Evolutionary conservation across 345 rosid species (phyloP).

Genomic region (Hypericum perforatum): DNA sequence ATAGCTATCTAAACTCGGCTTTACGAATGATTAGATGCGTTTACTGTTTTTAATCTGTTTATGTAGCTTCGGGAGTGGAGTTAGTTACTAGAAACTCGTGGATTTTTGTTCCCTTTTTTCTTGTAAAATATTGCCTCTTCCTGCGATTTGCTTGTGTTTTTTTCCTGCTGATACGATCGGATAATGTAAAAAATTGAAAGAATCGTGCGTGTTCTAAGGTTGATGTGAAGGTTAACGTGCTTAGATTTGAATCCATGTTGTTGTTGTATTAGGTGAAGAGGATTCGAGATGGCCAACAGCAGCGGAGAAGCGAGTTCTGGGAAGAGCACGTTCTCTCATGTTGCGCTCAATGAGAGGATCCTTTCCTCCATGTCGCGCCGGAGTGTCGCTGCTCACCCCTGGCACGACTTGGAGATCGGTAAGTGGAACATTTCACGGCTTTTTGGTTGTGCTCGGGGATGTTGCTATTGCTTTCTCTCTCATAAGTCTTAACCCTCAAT

Average conservation of each 20-base stretch:
- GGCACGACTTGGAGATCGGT: conserved; percentile 96
- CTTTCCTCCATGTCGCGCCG: conserved; percentile 64
- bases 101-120: too few relatives aligned
- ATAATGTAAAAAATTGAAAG: too few relatives aligned
- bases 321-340: conserved; percentile 18
- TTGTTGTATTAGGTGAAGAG: not conserved
- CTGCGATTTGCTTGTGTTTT: too few relatives aligned
- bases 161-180: too few relatives aligned
- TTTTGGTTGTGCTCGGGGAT: not conserved
- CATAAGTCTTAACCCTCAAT: not conserved
- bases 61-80: too few relatives aligned
- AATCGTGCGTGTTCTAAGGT: too few relatives aligned
- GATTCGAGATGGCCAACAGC: conserved; percentile 36
- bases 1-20: too few relatives aligned
- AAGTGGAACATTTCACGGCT: not conserved
- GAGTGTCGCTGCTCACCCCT: conserved; percentile 89
- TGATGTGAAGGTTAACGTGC: not conserved
- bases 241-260: not conserved
- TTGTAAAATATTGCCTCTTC: too few relatives aligned
- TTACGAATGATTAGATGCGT: too few relatives aligned
- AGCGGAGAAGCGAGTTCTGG: conserved; percentile 22
- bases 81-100: too few relatives aligned
- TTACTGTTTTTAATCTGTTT: too few relatives aligned
- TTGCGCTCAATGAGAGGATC: conserved; percentile 60
- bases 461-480: not conserved